These are phyloP conservation scores for Cicer judaicum DNA, from an alignment of 306 rosid genomes.

Conservation along the genomic window DNA sequence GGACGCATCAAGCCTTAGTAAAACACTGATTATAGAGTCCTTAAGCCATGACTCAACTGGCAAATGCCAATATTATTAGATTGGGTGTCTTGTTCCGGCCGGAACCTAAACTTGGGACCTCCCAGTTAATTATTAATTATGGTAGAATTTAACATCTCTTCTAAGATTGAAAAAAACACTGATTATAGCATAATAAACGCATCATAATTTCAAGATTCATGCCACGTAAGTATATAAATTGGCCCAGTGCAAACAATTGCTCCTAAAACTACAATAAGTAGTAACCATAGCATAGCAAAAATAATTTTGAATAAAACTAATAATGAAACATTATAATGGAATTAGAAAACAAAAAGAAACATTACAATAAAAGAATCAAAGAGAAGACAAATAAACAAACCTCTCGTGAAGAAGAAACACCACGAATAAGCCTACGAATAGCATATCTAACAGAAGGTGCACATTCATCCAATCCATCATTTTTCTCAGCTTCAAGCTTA, in stretches of 20 bases:
- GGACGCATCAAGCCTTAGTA: background rate
- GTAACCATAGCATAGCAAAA: background rate
- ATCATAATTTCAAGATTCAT: background rate
- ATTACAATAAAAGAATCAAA: background rate
- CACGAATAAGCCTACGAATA: conserved; percentile 83
- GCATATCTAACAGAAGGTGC: conserved; percentile 98
- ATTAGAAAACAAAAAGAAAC: background rate
- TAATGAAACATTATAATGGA: background rate
- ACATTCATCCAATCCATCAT: conserved; percentile 88
- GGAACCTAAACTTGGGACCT: too few relatives aligned
- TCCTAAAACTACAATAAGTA: background rate
- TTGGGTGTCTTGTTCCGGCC: too few relatives aligned
- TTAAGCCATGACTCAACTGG: too few relatives aligned
- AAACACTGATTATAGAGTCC: background rate
- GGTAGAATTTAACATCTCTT: too few relatives aligned
- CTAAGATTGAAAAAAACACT: background rate
- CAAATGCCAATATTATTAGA: too few relatives aligned
- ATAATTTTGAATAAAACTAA: background rate
- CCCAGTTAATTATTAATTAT: too few relatives aligned
- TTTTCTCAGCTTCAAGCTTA: conserved; percentile 88
- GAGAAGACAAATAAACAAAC: conserved; percentile 42
- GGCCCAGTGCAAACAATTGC: background rate
- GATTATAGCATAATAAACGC: background rate
- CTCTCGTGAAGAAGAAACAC: conserved; percentile 96
- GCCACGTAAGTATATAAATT: background rate